Evolutionary conservation across 371 early-diverging fungal genomes (phyloP), one percentile per base, ranked within the genome.

Genomic region (Dichotomocladium elegans): DNA sequence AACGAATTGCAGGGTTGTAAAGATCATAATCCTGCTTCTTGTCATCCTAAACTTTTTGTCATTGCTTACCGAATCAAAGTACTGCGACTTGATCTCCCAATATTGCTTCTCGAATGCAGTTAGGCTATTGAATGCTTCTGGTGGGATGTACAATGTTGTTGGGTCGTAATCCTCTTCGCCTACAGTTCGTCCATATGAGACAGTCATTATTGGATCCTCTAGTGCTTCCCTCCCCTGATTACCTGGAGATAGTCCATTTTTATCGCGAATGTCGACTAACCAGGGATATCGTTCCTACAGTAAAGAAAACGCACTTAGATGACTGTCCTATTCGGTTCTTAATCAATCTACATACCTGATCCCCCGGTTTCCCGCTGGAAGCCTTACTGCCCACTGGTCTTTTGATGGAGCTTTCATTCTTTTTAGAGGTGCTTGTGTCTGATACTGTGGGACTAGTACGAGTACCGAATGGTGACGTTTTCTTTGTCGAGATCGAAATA

Each of bases 31-130:
- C 8, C 17, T 19, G 12, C 24, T 17, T n/a, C n/a, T n/a, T n/a
- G n/a, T n/a, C n/a, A n/a, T n/a, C n/a, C n/a, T n/a, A n/a, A n/a
- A n/a, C n/a, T n/a, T n/a, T n/a, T n/a, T n/a, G n/a, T n/a, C n/a
- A n/a, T n/a, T n/a, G 47, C 65, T 67, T 62, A 92, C 90, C 0
- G 96, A 92, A 65, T 99, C 98, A 87, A 93, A 99, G 54, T 95
- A 86, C 41, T 89, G 81, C 44, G 80, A 74, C 69, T 99, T 99
- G 55, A 99, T 96, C 60, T 94, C 90, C 99, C 99, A 99, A 68
- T 91, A 99, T 73, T 99, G 99, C 37, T 85, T 84, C 77, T 99
- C 99, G 72, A 99, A 99, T 6, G 96, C 90, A 4, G 99, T 96
- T 51, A 99, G 94, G 19, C 79, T 77, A 3, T 68, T 61, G 90